Base-by-base conservation (phyloP, 148 eudicot genomes). In the Bassia scoparia region DNA sequence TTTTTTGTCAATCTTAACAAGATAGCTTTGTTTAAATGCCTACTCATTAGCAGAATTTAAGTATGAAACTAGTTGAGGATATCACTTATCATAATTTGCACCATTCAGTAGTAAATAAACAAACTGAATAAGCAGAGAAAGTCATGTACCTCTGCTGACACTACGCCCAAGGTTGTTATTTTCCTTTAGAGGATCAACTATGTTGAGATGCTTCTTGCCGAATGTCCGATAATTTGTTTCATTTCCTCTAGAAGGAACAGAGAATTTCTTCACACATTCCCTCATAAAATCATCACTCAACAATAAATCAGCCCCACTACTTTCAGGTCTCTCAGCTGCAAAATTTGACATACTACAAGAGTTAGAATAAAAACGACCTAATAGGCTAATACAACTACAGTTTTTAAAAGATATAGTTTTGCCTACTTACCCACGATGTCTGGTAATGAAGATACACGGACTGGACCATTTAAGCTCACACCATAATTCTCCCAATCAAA, bases 151-250 rank as follows among this genome's bases (percentile, higher is more conserved):
- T 95, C 86, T 85, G 82, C 93, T 95, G 59, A 95, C 92, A 70
- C 98, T 91, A 38, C 97, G 93, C 48, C 98, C 98, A 64, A 95
- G 96, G 86, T 95, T 95, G 83, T 94, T 95, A 64, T 76, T 86
- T 63, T 86, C 92, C 78, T 86, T 91, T 11, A 95, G 86, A 7
- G 98, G 98, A 82, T 95, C 98, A 38, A 95, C 85, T 77, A 95
- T 95, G 75, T 95, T 95, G 52, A 95, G 93, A 84, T 88, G 84
- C 83, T 91, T 95, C 61, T 43, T 77, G 34, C 61, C 62, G 79
- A 91, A 88, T 37, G 76, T 78, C 69, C 83, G 81, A 29, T 78
- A 80, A 78, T 72, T 81, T 16, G 67, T 66, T 52, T 87, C 93
- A 37, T 67, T 78, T 10, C 77, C 86, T 80, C 86, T 88, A 38